phyloP scores from a whole-genome alignment of 2,329 filamentous ascomycete genomes.

The Penicillium capsulatum region DNA sequence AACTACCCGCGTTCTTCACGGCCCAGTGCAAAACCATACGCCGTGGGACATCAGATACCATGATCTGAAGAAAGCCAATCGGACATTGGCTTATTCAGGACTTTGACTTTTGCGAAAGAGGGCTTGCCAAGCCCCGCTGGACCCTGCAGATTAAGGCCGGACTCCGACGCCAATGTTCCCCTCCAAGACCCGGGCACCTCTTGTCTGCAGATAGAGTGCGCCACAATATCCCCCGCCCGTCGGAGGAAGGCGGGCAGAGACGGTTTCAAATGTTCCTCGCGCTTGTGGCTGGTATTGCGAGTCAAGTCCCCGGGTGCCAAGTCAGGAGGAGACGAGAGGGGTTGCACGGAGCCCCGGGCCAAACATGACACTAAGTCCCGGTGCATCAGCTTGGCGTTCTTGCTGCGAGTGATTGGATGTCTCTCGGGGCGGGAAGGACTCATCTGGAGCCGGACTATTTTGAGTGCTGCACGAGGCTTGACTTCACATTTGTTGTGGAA shows the following conservation, averaged over 20 bases:
- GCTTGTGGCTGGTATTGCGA: no score
- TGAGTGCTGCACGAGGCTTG: no score
- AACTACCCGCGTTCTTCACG: neutral
- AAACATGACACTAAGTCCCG: neutral
- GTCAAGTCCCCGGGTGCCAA: constrained; percentile 3
- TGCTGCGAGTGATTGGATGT: constrained; percentile 3
- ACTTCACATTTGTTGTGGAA: no score
- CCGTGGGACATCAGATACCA: no score
- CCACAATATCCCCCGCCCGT: neutral
- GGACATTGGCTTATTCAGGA: neutral
- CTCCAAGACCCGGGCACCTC: constrained; percentile 16
- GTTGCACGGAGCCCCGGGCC: constrained; percentile 11
- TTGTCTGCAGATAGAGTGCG: constrained; percentile 9
- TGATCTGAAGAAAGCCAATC: no score
- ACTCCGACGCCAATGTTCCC: constrained; percentile 21
- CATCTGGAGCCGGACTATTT: neutral
- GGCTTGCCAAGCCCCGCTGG: constrained; percentile 11
- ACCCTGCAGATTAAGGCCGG: constrained; percentile 12
- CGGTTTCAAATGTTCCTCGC: no score
- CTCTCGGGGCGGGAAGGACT: neutral
- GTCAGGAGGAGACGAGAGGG: constrained; percentile 3
- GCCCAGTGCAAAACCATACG: no score
- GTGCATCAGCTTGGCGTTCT: constrained; percentile 2
- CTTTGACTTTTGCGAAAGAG: neutral
- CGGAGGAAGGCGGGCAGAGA: neutral